A percentile compares a stretch with the other conserved stretches of the same genome.
phyloP scores from a whole-genome alignment of 2,329 filamentous ascomycete genomes.

The Aspergillus sp. region DNA sequence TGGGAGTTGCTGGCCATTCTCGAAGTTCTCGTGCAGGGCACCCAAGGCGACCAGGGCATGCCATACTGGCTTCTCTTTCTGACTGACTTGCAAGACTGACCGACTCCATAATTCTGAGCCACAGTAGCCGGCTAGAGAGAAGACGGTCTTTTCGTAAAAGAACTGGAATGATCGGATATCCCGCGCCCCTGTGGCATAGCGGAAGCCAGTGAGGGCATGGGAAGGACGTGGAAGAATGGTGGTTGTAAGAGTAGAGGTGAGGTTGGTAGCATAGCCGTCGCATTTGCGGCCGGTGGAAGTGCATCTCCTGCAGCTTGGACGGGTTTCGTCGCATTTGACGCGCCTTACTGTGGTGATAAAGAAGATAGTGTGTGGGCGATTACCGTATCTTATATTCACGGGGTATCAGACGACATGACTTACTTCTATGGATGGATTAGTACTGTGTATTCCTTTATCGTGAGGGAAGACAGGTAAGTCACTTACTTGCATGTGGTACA shows the following conservation, averaged over 20 bases:
- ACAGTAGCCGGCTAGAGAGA: slow-evolving; percentile 28
- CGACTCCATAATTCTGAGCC: slow-evolving; percentile 30
- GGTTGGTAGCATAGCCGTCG: slow-evolving; percentile 29
- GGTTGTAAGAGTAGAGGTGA: background rate
- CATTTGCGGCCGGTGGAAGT: slow-evolving; percentile 36
- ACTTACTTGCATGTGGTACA: slow-evolving; percentile 16
- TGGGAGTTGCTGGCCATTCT: slow-evolving; percentile 2
- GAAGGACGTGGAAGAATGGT: slow-evolving; percentile 12
- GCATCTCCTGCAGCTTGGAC: slow-evolving; percentile 31
- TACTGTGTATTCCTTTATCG: background rate
- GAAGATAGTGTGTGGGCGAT: background rate
- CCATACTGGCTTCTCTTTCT: slow-evolving; percentile 28
- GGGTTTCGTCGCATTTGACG: slow-evolving; percentile 38
- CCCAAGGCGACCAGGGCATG: slow-evolving; percentile 33
- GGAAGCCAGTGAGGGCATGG: slow-evolving; percentile 7
- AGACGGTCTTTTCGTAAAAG: slow-evolving; percentile 33
- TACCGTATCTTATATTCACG: background rate
- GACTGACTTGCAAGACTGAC: slow-evolving; percentile 27
- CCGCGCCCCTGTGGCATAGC: slow-evolving; percentile 14
- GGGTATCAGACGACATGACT: background rate
- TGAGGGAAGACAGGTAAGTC: background rate
- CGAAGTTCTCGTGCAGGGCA: slow-evolving; percentile 31
- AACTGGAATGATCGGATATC: slow-evolving; percentile 35
- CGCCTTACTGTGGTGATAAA: slow-evolving; percentile 22
- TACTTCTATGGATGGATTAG: slow-evolving; percentile 1